These are phyloP conservation scores for Grosmannia serpens DNA, from an alignment of 2,329 filamentous ascomycete species.

Conservation along the genomic window DNA sequence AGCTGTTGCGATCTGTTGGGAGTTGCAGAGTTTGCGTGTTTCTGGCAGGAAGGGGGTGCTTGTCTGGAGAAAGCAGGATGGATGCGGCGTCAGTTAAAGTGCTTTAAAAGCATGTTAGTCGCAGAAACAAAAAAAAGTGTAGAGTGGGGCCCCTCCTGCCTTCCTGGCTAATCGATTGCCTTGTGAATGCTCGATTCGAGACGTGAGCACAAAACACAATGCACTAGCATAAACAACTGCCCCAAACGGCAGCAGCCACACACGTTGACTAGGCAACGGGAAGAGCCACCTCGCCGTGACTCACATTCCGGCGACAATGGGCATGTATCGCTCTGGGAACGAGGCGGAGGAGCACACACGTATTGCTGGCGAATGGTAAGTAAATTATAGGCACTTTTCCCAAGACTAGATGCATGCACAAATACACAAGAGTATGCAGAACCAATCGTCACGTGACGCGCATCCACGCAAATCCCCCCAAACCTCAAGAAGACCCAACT, in stretches of 20 bases:
- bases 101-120: neutral
- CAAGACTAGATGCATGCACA: too few species aligned
- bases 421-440: too few species aligned
- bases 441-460: too few species aligned
- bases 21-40: too few species aligned
- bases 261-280: conserved; percentile 11
- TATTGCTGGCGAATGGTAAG: neutral
- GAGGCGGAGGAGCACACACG: too few species aligned
- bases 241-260: neutral
- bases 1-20: neutral
- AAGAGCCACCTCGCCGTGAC: conserved; percentile 5
- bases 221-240: conserved; percentile 10
- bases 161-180: neutral
- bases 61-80: neutral
- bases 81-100: neutral
- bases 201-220: neutral
- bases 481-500: too few species aligned
- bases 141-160: neutral
- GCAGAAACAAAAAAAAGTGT: neutral
- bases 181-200: neutral
- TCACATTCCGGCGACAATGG: neutral
- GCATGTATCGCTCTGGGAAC: neutral
- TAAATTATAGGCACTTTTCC: too few species aligned
- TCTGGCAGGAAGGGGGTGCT: neutral
- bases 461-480: too few species aligned